These are phyloP conservation scores for Apiotrichum siamense DNA, from an alignment of 1,284 basidiomycete species.

Conservation along the genomic window DNA sequence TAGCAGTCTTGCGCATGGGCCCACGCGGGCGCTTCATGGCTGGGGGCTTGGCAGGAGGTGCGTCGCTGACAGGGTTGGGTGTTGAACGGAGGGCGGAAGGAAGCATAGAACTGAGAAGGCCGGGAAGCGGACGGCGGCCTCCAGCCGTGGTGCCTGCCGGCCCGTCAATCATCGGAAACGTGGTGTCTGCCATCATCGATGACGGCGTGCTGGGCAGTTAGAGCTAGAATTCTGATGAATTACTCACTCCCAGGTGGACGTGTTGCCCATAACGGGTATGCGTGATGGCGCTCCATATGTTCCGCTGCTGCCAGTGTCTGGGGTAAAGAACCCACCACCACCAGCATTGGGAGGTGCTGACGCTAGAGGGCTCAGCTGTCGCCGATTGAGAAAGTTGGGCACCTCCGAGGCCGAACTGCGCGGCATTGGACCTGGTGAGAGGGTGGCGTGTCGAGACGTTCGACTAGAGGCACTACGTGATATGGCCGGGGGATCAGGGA, in stretches of 20 bases:
- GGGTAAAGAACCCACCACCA: slow-evolving; percentile 65
- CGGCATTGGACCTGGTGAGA: slow-evolving; percentile 45
- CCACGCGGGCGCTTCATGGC: slow-evolving; percentile 43
- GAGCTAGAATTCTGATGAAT: not conserved
- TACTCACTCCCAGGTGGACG: slow-evolving; percentile 35
- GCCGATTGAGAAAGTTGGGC: slow-evolving; percentile 52
- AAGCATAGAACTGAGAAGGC: slow-evolving; percentile 27
- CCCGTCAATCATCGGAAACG: slow-evolving; percentile 29
- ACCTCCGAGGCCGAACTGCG: slow-evolving; percentile 37
- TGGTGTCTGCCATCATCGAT: slow-evolving; percentile 31
- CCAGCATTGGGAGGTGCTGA: slow-evolving; percentile 49
- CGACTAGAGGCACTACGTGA: slow-evolving; percentile 25
- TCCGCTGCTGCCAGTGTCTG: slow-evolving; percentile 45
- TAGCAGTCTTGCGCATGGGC: slow-evolving; percentile 5
- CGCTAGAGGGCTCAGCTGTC: slow-evolving; percentile 43
- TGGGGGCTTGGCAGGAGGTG: slow-evolving; percentile 31
- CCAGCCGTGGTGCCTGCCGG: slow-evolving; percentile 9
- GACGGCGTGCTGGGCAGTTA: slow-evolving; percentile 25
- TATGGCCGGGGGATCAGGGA: slow-evolving; percentile 27
- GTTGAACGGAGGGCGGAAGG: slow-evolving; percentile 23
- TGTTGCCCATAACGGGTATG: slow-evolving; percentile 33
- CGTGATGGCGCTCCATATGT: not conserved
- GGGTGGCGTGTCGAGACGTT: slow-evolving; percentile 53
- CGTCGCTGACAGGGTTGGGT: slow-evolving; percentile 15
- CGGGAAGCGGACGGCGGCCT: slow-evolving; percentile 31